These are phyloP conservation scores for Myriosclerotinia scirpicola DNA, from an alignment of 2,329 filamentous ascomycete species.

Conservation along the genomic window DNA sequence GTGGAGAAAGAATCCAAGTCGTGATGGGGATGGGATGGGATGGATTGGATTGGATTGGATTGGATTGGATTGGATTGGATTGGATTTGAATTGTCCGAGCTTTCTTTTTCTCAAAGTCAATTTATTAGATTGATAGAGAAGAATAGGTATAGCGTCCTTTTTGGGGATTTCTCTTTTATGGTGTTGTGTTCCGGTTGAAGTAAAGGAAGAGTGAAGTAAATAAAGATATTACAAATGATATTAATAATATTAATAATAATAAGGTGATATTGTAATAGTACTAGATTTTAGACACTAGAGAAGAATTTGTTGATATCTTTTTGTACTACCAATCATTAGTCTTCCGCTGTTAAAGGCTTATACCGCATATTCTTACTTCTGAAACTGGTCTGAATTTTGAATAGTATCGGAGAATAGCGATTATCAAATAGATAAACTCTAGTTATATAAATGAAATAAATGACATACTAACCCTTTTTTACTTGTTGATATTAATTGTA, in stretches of 20 bases:
- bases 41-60: too few relatives aligned
- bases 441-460: too few relatives aligned
- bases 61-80: too few relatives aligned
- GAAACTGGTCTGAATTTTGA: neutral
- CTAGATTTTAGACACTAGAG: neutral
- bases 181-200: neutral
- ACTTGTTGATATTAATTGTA: too few relatives aligned
- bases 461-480: too few relatives aligned
- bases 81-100: neutral
- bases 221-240: too few relatives aligned
- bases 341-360: too few relatives aligned
- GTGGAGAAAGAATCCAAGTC: slow-evolving; percentile 11
- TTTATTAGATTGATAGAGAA: neutral
- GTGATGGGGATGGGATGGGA: neutral
- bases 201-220: neutral
- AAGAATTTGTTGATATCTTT: too few relatives aligned
- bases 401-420: neutral
- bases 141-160: neutral
- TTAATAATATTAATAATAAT: too few relatives aligned
- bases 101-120: neutral
- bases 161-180: neutral
- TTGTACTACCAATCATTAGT: too few relatives aligned
- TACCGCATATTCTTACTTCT: too few relatives aligned
- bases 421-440: neutral
- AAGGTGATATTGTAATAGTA: neutral